These are phyloP conservation scores for Saksenaea oblongispora DNA, from an alignment of 371 early-diverging fungal genomes.

Conservation along the genomic window DNA sequence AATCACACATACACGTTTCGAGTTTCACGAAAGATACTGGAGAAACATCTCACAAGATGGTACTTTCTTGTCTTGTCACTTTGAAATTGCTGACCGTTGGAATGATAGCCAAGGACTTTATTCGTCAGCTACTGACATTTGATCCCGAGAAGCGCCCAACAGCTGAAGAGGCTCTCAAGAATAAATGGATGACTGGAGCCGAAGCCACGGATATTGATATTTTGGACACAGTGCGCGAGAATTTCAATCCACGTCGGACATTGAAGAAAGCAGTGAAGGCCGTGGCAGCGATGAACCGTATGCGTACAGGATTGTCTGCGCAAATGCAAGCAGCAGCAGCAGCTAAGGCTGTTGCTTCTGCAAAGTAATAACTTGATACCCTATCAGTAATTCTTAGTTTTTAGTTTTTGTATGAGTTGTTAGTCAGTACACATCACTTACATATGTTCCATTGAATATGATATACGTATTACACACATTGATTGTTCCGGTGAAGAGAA, in stretches of 20 bases:
- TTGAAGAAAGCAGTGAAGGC: conserved; percentile 44
- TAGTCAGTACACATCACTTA: neutral
- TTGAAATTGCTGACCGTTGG: neutral
- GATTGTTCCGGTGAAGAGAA: too few relatives aligned
- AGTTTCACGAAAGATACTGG: conserved; percentile 84
- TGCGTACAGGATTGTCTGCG: conserved; percentile 12
- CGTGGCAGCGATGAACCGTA: conserved; percentile 39
- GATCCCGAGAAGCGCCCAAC: conserved; percentile 78
- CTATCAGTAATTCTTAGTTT: neutral
- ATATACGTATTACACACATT: too few relatives aligned
- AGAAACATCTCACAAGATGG: conserved; percentile 73
- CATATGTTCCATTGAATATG: too few relatives aligned
- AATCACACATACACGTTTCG: conserved; percentile 67
- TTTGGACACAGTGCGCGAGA: conserved; percentile 67
- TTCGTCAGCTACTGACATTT: conserved; percentile 73
- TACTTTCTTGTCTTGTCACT: conserved; percentile 7
- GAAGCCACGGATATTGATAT: conserved; percentile 67
- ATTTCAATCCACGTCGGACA: conserved; percentile 59
- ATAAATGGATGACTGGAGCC: conserved; percentile 80
- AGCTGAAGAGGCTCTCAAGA: conserved; percentile 77
- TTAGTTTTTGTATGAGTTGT: neutral
- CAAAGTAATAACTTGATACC: neutral
- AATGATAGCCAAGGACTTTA: conserved; percentile 85
- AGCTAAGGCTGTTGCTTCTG: neutral
- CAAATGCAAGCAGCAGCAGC: neutral